Conservation (phyloP, 768 basidiomycete species). For the Kwoniella europaea region DNA sequence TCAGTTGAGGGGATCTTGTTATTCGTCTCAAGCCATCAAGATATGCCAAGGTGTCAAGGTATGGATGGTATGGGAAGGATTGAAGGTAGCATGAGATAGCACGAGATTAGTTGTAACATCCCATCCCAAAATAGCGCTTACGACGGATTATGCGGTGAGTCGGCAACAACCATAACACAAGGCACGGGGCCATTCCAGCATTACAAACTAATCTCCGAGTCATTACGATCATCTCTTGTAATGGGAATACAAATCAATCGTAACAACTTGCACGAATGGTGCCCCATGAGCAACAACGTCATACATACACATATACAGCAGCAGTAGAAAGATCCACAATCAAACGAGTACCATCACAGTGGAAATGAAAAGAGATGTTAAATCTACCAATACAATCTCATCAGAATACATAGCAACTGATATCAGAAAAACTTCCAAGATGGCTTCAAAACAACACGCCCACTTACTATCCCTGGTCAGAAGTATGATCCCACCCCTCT, state of each 20-base stretch:
- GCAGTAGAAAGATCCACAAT: not conserved
- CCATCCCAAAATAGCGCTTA: not conserved
- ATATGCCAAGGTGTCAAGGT: not conserved
- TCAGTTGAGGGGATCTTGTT: not conserved
- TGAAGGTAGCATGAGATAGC: too few relatives aligned
- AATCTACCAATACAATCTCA: not conserved
- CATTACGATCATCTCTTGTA: not conserved
- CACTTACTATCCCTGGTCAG: slow-evolving; percentile 66
- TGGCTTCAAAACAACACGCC: slow-evolving; percentile 43
- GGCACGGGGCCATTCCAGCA: not conserved
- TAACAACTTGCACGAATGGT: not conserved
- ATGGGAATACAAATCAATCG: not conserved
- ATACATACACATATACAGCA: not conserved
- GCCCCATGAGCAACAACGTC: not conserved
- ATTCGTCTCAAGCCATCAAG: not conserved
- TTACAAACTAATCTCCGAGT: not conserved
- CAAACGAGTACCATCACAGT: too few relatives aligned
- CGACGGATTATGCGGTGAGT: not conserved
- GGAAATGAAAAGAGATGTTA: too few relatives aligned
- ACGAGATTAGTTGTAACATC: not conserved
- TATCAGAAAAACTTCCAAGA: slow-evolving; percentile 1
- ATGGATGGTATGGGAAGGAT: not conserved
- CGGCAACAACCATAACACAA: not conserved
- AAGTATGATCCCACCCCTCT: slow-evolving; percentile 85
- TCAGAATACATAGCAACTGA: not conserved